phyloP scores from a whole-genome alignment of 2,329 filamentous ascomycete species.

The Aspergillus costaricaensis region DNA sequence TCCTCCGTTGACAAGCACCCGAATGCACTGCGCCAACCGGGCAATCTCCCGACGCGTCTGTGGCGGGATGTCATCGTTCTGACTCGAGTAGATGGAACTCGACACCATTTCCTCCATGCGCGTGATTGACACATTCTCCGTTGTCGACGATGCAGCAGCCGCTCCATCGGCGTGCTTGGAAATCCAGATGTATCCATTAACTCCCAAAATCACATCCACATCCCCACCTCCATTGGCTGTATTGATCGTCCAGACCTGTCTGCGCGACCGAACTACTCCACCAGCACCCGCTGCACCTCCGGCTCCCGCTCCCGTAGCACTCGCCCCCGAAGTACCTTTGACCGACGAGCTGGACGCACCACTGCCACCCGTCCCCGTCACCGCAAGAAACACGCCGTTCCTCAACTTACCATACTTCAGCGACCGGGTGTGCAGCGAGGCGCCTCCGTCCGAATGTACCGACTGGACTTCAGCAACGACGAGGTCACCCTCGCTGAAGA shows the following conservation, averaged over 20 bases:
- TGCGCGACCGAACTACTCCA: constrained; percentile 78
- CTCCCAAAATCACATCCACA: constrained; percentile 84
- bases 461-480: constrained; percentile 93
- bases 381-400: constrained; percentile 85
- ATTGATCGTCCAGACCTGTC: constrained; percentile 81
- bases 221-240: constrained; percentile 52
- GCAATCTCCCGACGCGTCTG: constrained; percentile 86
- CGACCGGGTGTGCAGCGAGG: constrained; percentile 83
- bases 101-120: constrained; percentile 85
- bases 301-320: constrained; percentile 53
- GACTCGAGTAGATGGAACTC: constrained; percentile 85
- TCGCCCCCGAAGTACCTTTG: constrained; percentile 34
- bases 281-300: constrained; percentile 67
- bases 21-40: constrained; percentile 76
- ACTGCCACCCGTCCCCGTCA: constrained; percentile 74
- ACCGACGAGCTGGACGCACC: constrained; percentile 49
- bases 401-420: constrained; percentile 93
- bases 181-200: constrained; percentile 98
- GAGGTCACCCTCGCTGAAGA: constrained; percentile 93
- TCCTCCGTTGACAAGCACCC: constrained; percentile 77
- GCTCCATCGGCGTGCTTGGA: constrained; percentile 71
- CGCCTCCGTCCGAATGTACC: constrained; percentile 80
- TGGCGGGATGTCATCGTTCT: constrained; percentile 81
- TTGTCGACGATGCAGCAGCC: constrained; percentile 45
- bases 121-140: constrained; percentile 66